phyloP scores from a whole-genome alignment of 1,284 basidiomycete genomes.

The Moesziomyces antarcticus region DNA sequence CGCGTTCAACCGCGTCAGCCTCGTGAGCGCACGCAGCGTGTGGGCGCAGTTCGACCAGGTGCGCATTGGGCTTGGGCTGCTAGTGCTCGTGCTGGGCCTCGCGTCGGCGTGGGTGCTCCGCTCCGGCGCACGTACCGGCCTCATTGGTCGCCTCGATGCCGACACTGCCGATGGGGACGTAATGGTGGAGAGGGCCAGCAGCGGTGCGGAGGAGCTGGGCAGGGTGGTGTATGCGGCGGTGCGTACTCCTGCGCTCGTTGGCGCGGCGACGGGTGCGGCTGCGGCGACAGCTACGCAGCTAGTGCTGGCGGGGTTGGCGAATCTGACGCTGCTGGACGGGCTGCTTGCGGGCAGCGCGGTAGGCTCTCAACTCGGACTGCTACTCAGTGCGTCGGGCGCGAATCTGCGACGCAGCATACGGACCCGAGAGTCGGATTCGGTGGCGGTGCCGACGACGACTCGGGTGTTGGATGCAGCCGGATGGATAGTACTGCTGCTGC shows the following conservation, averaged over 20 bases:
- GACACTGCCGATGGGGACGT: neutral
- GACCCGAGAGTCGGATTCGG: neutral
- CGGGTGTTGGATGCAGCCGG: conserved; percentile 22
- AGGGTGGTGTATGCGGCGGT: conserved; percentile 2
- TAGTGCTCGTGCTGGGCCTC: conserved; percentile 66
- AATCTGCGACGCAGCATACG: neutral
- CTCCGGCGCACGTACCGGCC: conserved; percentile 12
- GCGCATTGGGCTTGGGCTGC: conserved; percentile 77
- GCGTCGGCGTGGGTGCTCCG: conserved; percentile 20
- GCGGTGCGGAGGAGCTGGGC: conserved; percentile 21
- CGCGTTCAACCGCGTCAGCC: conserved; percentile 75
- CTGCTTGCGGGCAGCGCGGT: conserved; percentile 14
- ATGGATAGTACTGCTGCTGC: conserved; percentile 28
- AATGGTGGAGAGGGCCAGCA: conserved; percentile 7
- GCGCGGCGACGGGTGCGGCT: neutral
- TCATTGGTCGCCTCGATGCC: conserved; percentile 7
- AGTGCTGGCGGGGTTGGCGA: neutral
- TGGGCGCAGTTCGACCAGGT: conserved; percentile 94
- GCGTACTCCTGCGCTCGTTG: conserved; percentile 5
- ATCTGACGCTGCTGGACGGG: conserved; percentile 29
- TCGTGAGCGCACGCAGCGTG: conserved; percentile 80
- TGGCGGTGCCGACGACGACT: conserved; percentile 9
- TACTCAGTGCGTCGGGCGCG: conserved; percentile 1
- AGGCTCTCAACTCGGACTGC: conserved; percentile 16
- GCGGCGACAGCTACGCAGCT: neutral